These are phyloP conservation scores for Knufia fluminis DNA, from an alignment of 2,329 filamentous ascomycete species.

Conservation along the genomic window DNA sequence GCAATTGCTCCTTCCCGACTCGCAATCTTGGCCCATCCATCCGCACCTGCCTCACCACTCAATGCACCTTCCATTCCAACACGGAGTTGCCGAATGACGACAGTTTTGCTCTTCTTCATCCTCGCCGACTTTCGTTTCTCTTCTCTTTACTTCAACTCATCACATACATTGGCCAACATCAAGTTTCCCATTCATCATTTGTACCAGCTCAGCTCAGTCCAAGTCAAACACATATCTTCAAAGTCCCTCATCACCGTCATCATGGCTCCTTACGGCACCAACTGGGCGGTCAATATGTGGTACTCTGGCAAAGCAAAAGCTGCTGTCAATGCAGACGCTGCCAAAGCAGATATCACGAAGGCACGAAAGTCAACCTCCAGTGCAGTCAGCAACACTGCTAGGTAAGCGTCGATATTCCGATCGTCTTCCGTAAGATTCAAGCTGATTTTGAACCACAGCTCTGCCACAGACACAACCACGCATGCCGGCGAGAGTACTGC, in stretches of 20 bases:
- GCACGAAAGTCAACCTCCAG: slow-evolving; percentile 5
- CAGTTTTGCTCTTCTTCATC: too few species aligned
- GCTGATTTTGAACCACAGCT: neutral
- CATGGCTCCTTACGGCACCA: neutral
- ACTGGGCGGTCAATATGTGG: neutral
- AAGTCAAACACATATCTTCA: too few species aligned
- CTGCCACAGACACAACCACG: neutral
- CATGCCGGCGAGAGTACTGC: neutral
- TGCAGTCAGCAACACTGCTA: neutral
- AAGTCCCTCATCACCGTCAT: neutral
- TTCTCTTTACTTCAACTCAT: neutral
- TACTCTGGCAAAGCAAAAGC: neutral
- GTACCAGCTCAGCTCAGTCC: neutral
- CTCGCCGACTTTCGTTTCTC: too few species aligned
- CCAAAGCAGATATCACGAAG: neutral
- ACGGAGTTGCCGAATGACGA: too few species aligned
- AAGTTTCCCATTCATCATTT: neutral
- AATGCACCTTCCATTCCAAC: too few species aligned
- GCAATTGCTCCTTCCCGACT: neutral
- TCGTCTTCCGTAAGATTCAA: neutral
- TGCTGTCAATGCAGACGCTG: neutral
- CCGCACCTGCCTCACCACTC: neutral
- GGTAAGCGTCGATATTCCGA: neutral
- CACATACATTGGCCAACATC: neutral
- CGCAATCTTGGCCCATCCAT: too few species aligned